Conservation (phyloP, 106 monocot species). For the Acanthochlamys bracteata region DNA sequence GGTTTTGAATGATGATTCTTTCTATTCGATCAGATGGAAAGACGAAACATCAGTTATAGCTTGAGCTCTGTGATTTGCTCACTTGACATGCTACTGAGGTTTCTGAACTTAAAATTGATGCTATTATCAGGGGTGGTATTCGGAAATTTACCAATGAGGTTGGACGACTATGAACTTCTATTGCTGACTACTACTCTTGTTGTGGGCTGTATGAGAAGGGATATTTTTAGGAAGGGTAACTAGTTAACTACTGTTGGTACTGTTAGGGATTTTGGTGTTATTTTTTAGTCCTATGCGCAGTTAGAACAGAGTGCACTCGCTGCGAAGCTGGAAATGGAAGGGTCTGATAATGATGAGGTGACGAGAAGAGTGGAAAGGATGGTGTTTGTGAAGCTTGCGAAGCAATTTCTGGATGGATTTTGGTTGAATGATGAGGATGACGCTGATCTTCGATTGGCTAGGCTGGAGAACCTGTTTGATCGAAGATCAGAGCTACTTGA, state of each 20-base stretch:
- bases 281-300: conserved; percentile 83
- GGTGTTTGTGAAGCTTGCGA: conserved; percentile 38
- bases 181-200: conserved; percentile 88
- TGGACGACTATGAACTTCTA: conserved; percentile 83
- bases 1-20: conserved; percentile 65
- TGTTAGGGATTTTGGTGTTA: conserved; percentile 81
- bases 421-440: conserved; percentile 98
- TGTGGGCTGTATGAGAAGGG: conserved; percentile 85
- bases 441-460: conserved; percentile 70
- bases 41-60: conserved; percentile 84
- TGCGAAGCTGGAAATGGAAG: conserved; percentile 68
- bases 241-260: conserved; percentile 69
- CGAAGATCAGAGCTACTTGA: conserved; percentile 83
- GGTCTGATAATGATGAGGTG: conserved; percentile 22
- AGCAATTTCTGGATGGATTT: conserved; percentile 56
- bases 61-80: conserved; percentile 82
- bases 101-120: conserved; percentile 83
- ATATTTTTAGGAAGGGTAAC: conserved; percentile 83
- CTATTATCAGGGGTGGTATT: conserved; percentile 88
- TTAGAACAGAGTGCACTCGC: conserved; percentile 88
- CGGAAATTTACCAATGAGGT: conserved; percentile 78
- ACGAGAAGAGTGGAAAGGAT: conserved; percentile 18
- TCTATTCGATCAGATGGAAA: conserved; percentile 85
- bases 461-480: conserved; percentile 65
- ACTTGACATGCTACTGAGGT: conserved; percentile 81